phyloP scores from a whole-genome alignment of 768 basidiomycete genomes.

The Crucibulum laeve region DNA sequence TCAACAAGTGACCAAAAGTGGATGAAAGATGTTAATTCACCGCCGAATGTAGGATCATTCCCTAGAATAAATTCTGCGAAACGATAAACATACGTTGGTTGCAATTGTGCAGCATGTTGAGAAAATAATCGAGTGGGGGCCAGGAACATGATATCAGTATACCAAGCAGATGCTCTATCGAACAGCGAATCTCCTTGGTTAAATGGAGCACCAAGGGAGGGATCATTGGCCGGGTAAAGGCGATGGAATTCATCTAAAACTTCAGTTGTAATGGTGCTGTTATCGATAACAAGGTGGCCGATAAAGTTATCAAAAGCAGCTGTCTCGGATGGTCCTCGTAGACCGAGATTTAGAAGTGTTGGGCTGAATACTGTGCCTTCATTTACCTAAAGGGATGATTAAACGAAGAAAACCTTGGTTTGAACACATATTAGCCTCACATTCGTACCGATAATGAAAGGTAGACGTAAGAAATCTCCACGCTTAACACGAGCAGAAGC shows the following conservation, averaged over 20 bases:
- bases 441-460: no score
- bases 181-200: conserved; percentile 58
- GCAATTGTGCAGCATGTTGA: conserved; percentile 38
- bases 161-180: conserved; percentile 53
- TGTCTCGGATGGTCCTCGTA: conserved; percentile 35
- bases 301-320: conserved; percentile 45
- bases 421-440: no score
- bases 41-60: conserved; percentile 40
- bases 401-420: no score
- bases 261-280: conserved; percentile 39
- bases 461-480: no score
- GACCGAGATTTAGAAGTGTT: conserved; percentile 30
- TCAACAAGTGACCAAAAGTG: neutral
- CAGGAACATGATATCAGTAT: conserved; percentile 55
- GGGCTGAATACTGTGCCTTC: conserved; percentile 46
- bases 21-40: conserved; percentile 19
- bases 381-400: conserved; percentile 39
- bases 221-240: conserved; percentile 46
- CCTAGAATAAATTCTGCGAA: conserved; percentile 58
- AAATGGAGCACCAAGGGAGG: conserved; percentile 43
- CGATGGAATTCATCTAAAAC: conserved; percentile 31
- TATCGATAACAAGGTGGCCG: conserved; percentile 44
- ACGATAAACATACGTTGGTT: conserved; percentile 50
- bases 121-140: conserved; percentile 47
- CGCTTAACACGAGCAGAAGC: no score